phyloP scores from a whole-genome alignment of 768 basidiomycete genomes.

The Termitomyces sp. region DNA sequence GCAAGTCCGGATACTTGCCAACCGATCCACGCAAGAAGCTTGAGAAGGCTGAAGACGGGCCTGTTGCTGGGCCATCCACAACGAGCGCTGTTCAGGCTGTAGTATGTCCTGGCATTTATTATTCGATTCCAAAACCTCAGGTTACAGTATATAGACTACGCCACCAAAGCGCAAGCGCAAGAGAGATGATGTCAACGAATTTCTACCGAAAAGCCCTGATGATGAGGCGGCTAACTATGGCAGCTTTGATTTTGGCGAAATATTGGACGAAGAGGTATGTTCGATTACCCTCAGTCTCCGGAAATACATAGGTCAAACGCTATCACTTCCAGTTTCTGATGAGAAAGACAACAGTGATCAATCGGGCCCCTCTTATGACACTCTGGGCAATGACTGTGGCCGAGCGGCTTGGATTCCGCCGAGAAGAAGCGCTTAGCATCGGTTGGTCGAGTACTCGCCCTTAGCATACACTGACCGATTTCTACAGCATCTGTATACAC shows the following conservation, averaged over 20 bases:
- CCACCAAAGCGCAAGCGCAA: conserved; percentile 56
- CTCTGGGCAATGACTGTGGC: conserved; percentile 90
- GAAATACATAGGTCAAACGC: background rate
- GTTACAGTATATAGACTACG: conserved; percentile 28
- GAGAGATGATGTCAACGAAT: conserved; percentile 49
- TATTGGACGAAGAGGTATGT: conserved; percentile 66
- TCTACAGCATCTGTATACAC: conserved; percentile 83
- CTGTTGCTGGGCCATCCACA: conserved; percentile 15
- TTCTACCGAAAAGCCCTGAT: conserved; percentile 45
- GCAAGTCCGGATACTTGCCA: conserved; percentile 57
- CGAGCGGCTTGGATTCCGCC: conserved; percentile 79
- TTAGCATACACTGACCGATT: background rate
- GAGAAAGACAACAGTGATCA: conserved; percentile 63
- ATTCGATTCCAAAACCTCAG: background rate
- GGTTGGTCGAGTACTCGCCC: conserved; percentile 38
- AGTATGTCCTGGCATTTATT: conserved; percentile 18
- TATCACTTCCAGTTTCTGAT: conserved; percentile 46
- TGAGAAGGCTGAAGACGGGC: conserved; percentile 7
- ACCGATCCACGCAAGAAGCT: conserved; percentile 22
- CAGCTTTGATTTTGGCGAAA: conserved; percentile 68
- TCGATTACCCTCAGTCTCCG: background rate
- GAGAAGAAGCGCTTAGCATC: conserved; percentile 89
- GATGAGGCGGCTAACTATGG: conserved; percentile 50
- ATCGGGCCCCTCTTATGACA: conserved; percentile 93
- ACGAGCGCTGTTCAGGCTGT: conserved; percentile 23